phyloP scores from a whole-genome alignment of 1,139 yeast genomes.

The Candida sp. region DNA sequence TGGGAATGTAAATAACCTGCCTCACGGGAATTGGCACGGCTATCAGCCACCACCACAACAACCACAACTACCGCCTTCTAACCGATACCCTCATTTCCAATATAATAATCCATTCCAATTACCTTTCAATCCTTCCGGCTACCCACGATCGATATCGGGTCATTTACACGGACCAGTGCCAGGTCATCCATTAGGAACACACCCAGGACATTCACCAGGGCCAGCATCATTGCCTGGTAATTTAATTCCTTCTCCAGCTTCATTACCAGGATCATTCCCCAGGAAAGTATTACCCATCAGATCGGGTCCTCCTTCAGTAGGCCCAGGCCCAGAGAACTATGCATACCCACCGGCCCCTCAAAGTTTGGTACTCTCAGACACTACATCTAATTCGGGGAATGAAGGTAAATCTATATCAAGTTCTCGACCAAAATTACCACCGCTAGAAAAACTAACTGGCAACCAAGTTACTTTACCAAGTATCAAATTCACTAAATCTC shows the following conservation, averaged over 20 bases:
- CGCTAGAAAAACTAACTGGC: background rate
- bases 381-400: background rate
- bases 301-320: background rate
- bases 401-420: constrained; percentile 1
- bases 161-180: background rate
- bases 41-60: background rate
- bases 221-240: background rate
- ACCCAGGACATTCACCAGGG: background rate
- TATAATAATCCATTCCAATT: background rate
- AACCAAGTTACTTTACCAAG: constrained; percentile 1
- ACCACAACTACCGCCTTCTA: background rate
- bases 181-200: background rate
- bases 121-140: background rate
- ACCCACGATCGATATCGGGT: background rate
- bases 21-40: background rate
- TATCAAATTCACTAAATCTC: constrained; percentile 3
- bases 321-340: background rate
- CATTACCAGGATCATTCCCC: background rate
- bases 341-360: background rate
- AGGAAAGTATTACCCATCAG: background rate
- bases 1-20: no score
- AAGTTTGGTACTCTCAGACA: background rate
- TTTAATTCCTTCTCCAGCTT: background rate
- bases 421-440: constrained; percentile 2
- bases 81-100: background rate